Base-by-base conservation (phyloP, 768 basidiomycete species). In the Tremella mesenterica region DNA sequence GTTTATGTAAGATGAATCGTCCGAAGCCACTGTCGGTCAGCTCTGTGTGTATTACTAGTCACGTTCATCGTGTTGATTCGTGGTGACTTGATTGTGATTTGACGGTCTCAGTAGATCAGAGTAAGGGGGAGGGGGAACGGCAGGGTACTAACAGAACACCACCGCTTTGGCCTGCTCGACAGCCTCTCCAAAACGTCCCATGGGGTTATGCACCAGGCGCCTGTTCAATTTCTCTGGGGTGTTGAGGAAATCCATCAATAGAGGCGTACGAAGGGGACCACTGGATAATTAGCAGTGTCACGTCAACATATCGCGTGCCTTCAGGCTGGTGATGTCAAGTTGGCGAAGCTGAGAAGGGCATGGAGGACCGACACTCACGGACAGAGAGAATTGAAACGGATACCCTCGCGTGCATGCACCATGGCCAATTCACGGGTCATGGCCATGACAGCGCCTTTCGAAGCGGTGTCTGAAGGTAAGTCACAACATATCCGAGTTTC, bases 381-480 rank as follows among this genome's bases (percentile, higher is more conserved):
- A 81, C 92, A 96, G 54, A 99, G 81, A 10, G 91, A 83, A 76
- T 99, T 99, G 73, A 96, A 63, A 26, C 95, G 84, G 67, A 99
- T 96, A 45, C 93, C 93, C 77, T 99, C 95, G 57, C 85, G 80
- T 39, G 95, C 95, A 73, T 99, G 95, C 0, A 97, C 87, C 82
- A 96, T 92, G 0, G 95, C 95, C 28, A 97, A 79, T 70, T 99
- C 95, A 33, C 95, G 83, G 14, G 90, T 93, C 91, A 99, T 92
- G 3, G 95, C 88, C 43, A 99, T 83, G n/a, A 97, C 95, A 28
- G 85, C 95, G 58, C 95, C 93, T 79, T 97, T 96, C 6, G 89
- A 92, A 1, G 92, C 89, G 45, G 92, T 97, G 74, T 95, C 89
- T 92, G 63, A n/a, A 2, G n/a, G 20, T 4, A 9, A 25, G 38